phyloP scores from a whole-genome alignment of 2,329 filamentous ascomycete species.

The Tolypocladium cylindrosporum region DNA sequence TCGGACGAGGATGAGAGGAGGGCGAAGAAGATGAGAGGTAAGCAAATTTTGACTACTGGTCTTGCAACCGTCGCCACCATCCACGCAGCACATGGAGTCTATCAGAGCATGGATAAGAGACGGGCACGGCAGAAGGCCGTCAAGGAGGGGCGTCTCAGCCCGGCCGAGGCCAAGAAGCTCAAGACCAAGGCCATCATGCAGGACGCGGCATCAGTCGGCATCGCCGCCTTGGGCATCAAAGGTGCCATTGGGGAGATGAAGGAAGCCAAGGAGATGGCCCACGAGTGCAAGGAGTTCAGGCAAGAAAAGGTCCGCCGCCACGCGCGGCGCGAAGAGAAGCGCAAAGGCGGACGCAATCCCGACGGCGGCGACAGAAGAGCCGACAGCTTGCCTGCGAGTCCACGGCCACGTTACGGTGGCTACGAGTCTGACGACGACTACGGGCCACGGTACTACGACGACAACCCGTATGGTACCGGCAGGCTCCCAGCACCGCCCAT shows the following conservation, averaged over 20 bases:
- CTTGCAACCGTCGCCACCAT: conserved; percentile 50
- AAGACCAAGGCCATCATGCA: conserved; percentile 47
- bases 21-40: conserved; percentile 50
- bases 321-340: conserved; percentile 32
- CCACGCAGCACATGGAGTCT: conserved; percentile 49
- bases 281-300: conserved; percentile 39
- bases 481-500: conserved; percentile 26
- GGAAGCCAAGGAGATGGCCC: conserved; percentile 38
- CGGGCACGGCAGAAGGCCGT: conserved; percentile 43
- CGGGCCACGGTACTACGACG: conserved; percentile 35
- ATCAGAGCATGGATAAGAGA: conserved; percentile 48
- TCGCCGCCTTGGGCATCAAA: conserved; percentile 48
- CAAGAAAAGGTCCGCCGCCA: conserved; percentile 39
- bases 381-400: conserved; percentile 33
- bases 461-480: conserved; percentile 33
- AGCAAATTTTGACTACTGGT: conserved; percentile 47
- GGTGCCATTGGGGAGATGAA: conserved; percentile 46
- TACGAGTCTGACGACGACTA: conserved; percentile 28
- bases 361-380: conserved; percentile 29
- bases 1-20: conserved; percentile 46
- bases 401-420: conserved; percentile 25
- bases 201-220: conserved; percentile 48
- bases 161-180: conserved; percentile 42
- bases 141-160: conserved; percentile 39
- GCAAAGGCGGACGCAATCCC: conserved; percentile 14